Conservation (phyloP, 768 basidiomycete species). For the Russula abietina region DNA sequence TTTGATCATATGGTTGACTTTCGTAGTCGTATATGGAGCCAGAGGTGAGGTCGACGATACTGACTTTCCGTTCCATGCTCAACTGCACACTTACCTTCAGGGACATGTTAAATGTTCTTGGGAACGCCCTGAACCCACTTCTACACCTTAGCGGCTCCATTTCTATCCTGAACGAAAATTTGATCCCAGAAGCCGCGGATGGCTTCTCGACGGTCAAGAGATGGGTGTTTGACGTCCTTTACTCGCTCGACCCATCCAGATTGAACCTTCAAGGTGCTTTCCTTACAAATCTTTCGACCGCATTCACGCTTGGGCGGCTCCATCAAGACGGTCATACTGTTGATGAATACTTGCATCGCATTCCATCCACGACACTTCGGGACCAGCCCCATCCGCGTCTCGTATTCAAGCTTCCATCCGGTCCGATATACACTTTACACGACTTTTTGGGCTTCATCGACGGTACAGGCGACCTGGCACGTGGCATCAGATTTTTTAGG, state of each 20-base stretch:
- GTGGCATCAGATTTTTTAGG: slow-evolving; percentile 35
- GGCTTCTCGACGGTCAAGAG: slow-evolving; percentile 36
- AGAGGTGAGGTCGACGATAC: not conserved
- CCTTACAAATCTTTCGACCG: slow-evolving; percentile 38
- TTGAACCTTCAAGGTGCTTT: slow-evolving; percentile 27
- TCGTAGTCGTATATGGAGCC: not conserved
- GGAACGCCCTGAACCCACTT: slow-evolving; percentile 46
- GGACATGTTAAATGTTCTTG: slow-evolving; percentile 29
- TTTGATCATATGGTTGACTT: not conserved
- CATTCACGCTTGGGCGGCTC: slow-evolving; percentile 32
- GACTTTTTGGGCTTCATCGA: slow-evolving; percentile 13
- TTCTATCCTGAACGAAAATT: slow-evolving; percentile 32
- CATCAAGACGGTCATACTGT: not conserved
- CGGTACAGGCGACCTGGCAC: slow-evolving; percentile 35
- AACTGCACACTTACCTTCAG: not conserved
- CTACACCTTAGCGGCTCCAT: slow-evolving; percentile 42
- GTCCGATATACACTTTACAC: not conserved
- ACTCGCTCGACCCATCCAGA: slow-evolving; percentile 29
- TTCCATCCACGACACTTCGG: not conserved
- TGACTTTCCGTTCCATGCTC: not conserved
- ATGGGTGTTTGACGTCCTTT: slow-evolving; percentile 43
- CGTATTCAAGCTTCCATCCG: not conserved
- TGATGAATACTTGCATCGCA: not conserved
- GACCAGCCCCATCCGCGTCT: slow-evolving; percentile 5
- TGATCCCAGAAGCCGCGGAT: slow-evolving; percentile 38